Percentiles rank a stretch among this genome's conserved stretches.
Conservation (phyloP, 108 stramenopile species). For the Nitzschia sp. region DNA sequence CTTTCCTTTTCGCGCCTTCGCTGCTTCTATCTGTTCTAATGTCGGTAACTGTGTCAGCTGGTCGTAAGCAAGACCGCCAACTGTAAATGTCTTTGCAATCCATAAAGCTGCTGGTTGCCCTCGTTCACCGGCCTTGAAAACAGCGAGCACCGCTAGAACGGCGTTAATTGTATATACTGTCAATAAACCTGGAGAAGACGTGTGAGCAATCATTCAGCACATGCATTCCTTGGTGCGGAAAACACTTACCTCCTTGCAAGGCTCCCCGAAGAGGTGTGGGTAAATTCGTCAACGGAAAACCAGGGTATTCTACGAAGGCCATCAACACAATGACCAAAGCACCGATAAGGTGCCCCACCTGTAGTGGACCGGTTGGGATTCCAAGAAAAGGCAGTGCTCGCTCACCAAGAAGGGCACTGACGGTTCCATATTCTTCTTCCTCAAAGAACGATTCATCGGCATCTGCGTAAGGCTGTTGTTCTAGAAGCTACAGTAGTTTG, state of each 20-base stretch:
- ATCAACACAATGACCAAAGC: conserved; percentile 73
- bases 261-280: conserved; percentile 71
- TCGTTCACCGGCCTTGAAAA: conserved; percentile 64
- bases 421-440: conserved; percentile 73
- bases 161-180: conserved; percentile 74
- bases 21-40: conserved; percentile 49
- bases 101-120: conserved; percentile 68
- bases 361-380: conserved; percentile 78
- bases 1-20: conserved; percentile 34
- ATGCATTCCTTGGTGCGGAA: too few species aligned
- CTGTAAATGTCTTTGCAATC: conserved; percentile 78
- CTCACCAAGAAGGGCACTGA: conserved; percentile 81
- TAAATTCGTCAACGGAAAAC: conserved; percentile 88
- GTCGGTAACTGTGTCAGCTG: conserved; percentile 85
- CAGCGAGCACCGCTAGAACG: conserved; percentile 70
- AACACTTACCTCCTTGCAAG: conserved; percentile 75
- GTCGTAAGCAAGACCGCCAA: conserved; percentile 86
- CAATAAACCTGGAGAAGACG: conserved; percentile 49
- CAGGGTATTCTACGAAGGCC: conserved; percentile 89
- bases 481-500: conserved; percentile 45
- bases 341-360: conserved; percentile 89
- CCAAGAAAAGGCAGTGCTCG: conserved; percentile 73
- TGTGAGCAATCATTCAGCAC: neutral
- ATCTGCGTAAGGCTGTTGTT: conserved; percentile 81
- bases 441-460: conserved; percentile 81